Base-by-base conservation (phyloP, 164 flowering plant genomes). In the Dillenia turbinata region DNA sequence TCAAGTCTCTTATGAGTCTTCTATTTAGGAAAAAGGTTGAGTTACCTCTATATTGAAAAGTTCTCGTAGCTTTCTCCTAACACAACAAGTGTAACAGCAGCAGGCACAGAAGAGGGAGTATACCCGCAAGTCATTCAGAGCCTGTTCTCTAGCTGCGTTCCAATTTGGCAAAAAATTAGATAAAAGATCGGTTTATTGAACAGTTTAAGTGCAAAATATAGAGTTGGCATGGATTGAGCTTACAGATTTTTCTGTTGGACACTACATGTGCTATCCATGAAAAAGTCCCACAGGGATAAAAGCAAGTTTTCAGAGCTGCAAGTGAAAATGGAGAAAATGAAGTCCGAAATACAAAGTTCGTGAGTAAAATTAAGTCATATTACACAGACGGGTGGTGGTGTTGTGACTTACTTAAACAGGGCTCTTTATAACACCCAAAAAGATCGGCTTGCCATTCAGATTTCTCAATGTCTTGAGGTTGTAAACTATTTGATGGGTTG, bases 61-160 rank as follows among this genome's bases (percentile, higher is more conserved):
- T 51, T 70, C 54, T 12, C 87, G 73, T 47, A 80, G 64, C 57
- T 77, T 78, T 45, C 65, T 56, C 61, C 87, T 78, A 33, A 78
- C 47, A 55, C 76, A 77, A 62, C 83, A 75, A 64, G 78, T 78
- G 67, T 83, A 83, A 56, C 84, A 83, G 71, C 83, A 83, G 46
- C 87, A 80, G 12, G 71, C 63, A 11, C 62, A 51, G 13, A 77
- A 17, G 11, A 83, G n/a, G 22, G 81, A 70, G 52, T 70, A 83
- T 17, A 79, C 71, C 72, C 73, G 68, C n/a, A 83, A 54, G 40
- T 77, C 75, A 56, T 67, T 70, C 22, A 62, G 49, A 49, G 80
- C 82, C 47, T 46, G 54, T 11, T 66, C 77, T 19, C 71, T 68
- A 66, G 84, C 86, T 78, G 79, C 49, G 44, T n/a, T 17, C 14